Percentiles rank a stretch among this genome's conserved stretches.
Evolutionary conservation across 352 stramenopile species (phyloP).

Genomic region (Phytophthora ohioensis): DNA sequence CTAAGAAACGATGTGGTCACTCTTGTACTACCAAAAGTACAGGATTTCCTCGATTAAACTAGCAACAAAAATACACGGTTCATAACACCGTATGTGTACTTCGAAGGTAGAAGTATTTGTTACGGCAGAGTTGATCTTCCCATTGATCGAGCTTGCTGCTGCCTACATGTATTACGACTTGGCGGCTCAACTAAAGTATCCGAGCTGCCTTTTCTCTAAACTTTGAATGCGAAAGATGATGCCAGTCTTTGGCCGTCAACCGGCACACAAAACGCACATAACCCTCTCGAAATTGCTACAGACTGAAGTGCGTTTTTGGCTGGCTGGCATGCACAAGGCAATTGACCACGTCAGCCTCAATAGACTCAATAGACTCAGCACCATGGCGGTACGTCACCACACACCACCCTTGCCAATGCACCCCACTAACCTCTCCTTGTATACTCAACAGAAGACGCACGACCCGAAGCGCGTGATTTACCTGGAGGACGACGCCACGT

Average conservation of each 20-base stretch:
- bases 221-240: background rate
- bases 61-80: no score
- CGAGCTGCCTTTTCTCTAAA: no score
- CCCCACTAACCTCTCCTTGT: background rate
- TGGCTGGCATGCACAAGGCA: conserved; percentile 1
- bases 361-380: background rate
- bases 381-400: conserved; percentile 13
- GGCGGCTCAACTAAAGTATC: no score
- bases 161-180: no score
- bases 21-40: no score
- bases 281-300: no score
- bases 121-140: no score
- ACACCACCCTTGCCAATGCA: background rate
- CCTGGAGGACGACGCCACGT: conserved; percentile 65
- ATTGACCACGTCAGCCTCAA: background rate
- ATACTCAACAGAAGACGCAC: conserved; percentile 5
- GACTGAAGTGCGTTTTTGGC: background rate
- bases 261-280: background rate
- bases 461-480: conserved; percentile 58
- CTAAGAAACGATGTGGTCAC: no score
- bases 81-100: no score
- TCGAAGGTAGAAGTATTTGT: no score
- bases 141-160: no score
- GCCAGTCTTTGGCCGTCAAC: background rate
- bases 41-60: no score